Base-by-base conservation (phyloP, 805 yeast species). In the Zygosaccharomyces gambellarensis region DNA sequence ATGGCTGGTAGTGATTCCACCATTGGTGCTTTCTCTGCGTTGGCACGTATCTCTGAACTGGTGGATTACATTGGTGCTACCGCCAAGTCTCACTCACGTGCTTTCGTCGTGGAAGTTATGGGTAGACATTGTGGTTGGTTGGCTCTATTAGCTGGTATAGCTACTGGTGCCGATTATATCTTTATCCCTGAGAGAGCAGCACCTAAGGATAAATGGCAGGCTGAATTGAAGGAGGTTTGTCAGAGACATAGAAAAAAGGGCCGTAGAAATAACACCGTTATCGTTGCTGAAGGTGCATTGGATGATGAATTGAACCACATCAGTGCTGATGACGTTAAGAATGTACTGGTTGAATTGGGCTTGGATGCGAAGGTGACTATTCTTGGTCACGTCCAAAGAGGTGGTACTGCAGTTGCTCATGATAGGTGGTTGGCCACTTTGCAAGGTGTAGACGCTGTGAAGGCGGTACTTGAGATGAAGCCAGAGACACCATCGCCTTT, bases 71-170 rank as follows among this genome's bases (percentile, higher is more conserved):
- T 94, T 58, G 97, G 90, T 69, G 96, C 97, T 46, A 94, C 99
- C 32, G 99, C 99, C 14, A 81, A 87, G 58, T 92, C 98, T 2
- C 99, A 94, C 69, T 88, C 96, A 11, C 81, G 99, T 64, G 99
- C 99, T 6, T 94, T 94, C 68, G 97, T 94, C 39, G 87, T 94
- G 51, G 99, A 94, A 69, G 99, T 94, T 36, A 94, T 94, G 99
- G 99, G 99, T 54, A 82, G 99, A 65, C 97, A 94, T 69, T 94
- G 99, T 76, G 99, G 99, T 55, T 94, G 99, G 99, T 79, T 94
- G 60, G 98, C 95, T 1, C 74, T 94, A 59, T 90, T 90, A 94
- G 95, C 99, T 3, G 99, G 98, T 64, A 84, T 92, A 53, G 90
- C 98, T 39, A 88, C 97, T 27, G 87, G 94, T 61, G 98, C 99